Base-by-base conservation (phyloP, 1,139 yeast genomes). In the Zygoascus hellenicus region DNA sequence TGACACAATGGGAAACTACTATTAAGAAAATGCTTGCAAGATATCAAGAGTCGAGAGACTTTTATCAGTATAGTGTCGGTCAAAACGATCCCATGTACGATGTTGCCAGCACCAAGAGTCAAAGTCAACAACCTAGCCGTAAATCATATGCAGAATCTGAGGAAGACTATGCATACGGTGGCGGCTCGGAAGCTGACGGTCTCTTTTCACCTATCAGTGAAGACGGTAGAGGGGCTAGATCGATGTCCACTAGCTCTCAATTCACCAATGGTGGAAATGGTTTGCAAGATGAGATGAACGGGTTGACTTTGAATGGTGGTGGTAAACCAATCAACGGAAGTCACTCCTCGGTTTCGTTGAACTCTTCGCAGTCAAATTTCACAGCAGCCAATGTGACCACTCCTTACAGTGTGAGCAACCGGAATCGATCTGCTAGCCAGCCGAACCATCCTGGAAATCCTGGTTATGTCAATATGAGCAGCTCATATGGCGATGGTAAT, bases 1-100 rank as follows among this genome's bases (percentile, higher is more conserved):
- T 65, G 48, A 53, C 51, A 47, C 64, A 59, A 54, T 72, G 56
- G 72, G 69, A 57, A 42, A 42, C 57, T 26, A 61, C 70, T 5
- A 59, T 67, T 35, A 55, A 52, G 44, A 49, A 51, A 32, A 58
- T 64, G 56, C 57, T 61, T 9, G 57, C 57, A 7, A 45, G 64
- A 11, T 54, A 56, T 43, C 57, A 57, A 29, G 55, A 57, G 42
- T 34, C 51, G 19, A 31, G 46, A 28, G 43, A 44, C 38, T 30
- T 14, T 13, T 31, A 22, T 16, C 31, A 32, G 17, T 32, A 41
- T 13, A 30, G 31, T n/a, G 19, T 32, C 1, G 30, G 22, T 17
- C 43, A 19, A 31, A 5, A 34, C 38, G 19, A 32, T 26, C 14
- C 28, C 17, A 22, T 32, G 32, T 11, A 33, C 30, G 10, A 36